Evolutionary conservation across 1,139 yeast genomes (phyloP).

Genomic region (Suhomyces maxii): DNA sequence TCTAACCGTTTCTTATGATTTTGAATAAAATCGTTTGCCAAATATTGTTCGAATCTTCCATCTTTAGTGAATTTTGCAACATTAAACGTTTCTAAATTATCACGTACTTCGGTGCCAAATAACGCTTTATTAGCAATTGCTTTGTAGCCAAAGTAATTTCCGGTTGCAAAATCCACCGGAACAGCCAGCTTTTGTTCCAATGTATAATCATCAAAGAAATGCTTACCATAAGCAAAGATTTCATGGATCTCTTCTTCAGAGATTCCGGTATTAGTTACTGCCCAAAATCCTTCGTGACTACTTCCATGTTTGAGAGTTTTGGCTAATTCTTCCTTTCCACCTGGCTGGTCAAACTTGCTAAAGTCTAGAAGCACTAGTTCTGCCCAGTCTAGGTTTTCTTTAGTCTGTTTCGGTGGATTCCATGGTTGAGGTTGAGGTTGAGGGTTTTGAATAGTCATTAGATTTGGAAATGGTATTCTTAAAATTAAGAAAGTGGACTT

Average conservation of each 20-base stretch:
- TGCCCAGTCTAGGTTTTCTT: conserved; percentile 32
- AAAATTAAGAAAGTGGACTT: no score
- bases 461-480: no score
- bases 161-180: conserved; percentile 27
- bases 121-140: conserved; percentile 25
- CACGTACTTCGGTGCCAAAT: conserved; percentile 29
- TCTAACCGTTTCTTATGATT: conserved; percentile 22
- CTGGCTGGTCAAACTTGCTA: conserved; percentile 26
- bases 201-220: conserved; percentile 27
- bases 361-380: conserved; percentile 30
- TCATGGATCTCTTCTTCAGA: conserved; percentile 26
- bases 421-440: conserved; percentile 17
- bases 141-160: conserved; percentile 36
- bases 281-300: conserved; percentile 35
- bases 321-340: conserved; percentile 28
- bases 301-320: conserved; percentile 27
- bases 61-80: conserved; percentile 35
- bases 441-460: conserved; percentile 1
- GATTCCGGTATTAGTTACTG: conserved; percentile 28
- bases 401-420: conserved; percentile 28
- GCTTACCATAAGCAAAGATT: conserved; percentile 29
- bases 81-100: conserved; percentile 33
- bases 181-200: conserved; percentile 27
- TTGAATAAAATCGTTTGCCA: conserved; percentile 25
- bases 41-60: conserved; percentile 21